Conservation (phyloP, 495 filamentous ascomycete species). For the Penicillium salamii region DNA sequence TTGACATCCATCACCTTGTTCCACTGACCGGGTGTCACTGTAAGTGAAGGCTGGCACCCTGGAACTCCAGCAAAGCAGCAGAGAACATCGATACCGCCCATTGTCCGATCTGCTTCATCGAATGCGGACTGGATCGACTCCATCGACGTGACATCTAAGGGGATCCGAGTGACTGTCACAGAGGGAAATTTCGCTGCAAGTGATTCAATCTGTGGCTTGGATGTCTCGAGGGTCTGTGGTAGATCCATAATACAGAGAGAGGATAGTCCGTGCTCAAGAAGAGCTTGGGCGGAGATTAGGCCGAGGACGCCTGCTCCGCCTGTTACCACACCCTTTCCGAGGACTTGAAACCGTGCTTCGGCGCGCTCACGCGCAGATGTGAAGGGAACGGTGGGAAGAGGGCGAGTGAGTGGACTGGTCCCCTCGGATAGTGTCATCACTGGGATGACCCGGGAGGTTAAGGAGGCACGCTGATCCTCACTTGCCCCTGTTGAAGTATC, state of each 20-base stretch:
- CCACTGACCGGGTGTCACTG: constrained; percentile 55
- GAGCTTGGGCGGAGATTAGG: constrained; percentile 53
- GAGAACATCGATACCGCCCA: constrained; percentile 57
- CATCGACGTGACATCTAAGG: constrained; percentile 60
- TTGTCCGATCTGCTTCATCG: constrained; percentile 27
- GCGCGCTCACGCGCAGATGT: constrained; percentile 48
- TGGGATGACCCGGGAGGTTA: constrained; percentile 53
- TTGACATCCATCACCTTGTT: constrained; percentile 63
- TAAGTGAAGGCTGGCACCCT: constrained; percentile 53
- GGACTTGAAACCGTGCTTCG: constrained; percentile 55
- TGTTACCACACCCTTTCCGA: constrained; percentile 65
- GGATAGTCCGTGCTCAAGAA: constrained; percentile 68
- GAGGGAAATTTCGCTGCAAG: constrained; percentile 53
- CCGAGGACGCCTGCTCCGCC: constrained; percentile 70
- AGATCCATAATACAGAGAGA: constrained; percentile 64
- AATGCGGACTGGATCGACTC: constrained; percentile 46
- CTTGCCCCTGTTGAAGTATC: not conserved
- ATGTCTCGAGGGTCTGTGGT: constrained; percentile 35
- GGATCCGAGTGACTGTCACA: constrained; percentile 41
- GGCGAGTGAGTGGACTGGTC: not conserved
- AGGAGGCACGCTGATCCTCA: not conserved
- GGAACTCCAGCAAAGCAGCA: constrained; percentile 70
- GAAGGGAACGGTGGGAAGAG: constrained; percentile 42
- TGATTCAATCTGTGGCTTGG: constrained; percentile 33
- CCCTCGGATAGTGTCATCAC: constrained; percentile 57